phyloP scores from a whole-genome alignment of 1,139 yeast genomes.

The Lodderomyces orthopsilosis region DNA sequence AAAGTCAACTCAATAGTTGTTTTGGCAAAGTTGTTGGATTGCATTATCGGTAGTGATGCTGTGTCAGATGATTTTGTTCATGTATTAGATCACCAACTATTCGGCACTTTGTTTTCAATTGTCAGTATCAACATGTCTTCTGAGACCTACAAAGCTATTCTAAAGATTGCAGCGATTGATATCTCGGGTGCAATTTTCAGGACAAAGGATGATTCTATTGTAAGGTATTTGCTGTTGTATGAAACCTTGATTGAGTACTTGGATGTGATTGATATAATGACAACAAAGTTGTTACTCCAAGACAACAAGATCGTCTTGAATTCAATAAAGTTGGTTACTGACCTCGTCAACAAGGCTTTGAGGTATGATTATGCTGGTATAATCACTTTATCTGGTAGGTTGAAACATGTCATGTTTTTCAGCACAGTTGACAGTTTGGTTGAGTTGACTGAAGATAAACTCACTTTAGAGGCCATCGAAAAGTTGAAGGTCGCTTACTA shows the following conservation, averaged over 20 bases:
- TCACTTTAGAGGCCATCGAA: conserved; percentile 32
- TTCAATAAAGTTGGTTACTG: conserved; percentile 47
- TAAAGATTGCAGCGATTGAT: conserved; percentile 43
- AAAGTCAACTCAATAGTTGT: conserved; percentile 54
- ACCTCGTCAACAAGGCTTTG: conserved; percentile 43
- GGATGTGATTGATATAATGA: conserved; percentile 42
- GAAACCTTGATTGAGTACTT: conserved; percentile 42
- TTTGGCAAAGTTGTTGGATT: conserved; percentile 51
- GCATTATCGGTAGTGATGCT: conserved; percentile 39
- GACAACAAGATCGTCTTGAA: conserved; percentile 46
- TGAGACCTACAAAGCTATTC: conserved; percentile 49
- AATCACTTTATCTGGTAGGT: conserved; percentile 43
- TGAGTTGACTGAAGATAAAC: conserved; percentile 35
- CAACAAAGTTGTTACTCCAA: conserved; percentile 39
- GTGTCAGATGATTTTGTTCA: conserved; percentile 36
- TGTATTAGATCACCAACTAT: conserved; percentile 42
- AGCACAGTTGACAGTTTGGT: conserved; percentile 39
- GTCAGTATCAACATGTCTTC: conserved; percentile 45
- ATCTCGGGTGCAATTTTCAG: conserved; percentile 46
- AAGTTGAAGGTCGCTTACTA: conserved; percentile 36
- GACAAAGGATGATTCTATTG: conserved; percentile 31
- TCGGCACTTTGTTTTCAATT: conserved; percentile 43
- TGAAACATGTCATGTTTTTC: conserved; percentile 46
- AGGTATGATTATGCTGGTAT: conserved; percentile 39
- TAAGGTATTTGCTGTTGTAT: conserved; percentile 38